These are phyloP conservation scores for Pythium sukuiense DNA, from an alignment of 352 stramenopile species.

Conservation along the genomic window DNA sequence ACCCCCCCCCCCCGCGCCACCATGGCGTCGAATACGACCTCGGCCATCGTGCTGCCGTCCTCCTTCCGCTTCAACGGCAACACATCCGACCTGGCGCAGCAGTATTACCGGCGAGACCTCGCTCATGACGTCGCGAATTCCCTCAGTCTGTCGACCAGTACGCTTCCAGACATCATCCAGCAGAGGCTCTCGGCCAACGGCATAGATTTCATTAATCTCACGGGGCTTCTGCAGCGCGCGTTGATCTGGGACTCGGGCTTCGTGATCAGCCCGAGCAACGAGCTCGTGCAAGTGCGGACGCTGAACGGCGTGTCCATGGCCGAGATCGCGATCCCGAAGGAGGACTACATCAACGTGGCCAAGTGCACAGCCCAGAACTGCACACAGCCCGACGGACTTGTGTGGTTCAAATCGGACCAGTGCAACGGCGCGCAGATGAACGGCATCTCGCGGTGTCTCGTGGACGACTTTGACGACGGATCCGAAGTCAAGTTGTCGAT, in stretches of 20 bases:
- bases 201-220: constrained; percentile 19
- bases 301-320: constrained; percentile 22
- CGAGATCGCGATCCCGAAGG: constrained; percentile 18
- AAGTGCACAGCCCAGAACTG: constrained; percentile 13
- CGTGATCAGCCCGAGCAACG: neutral
- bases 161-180: constrained; percentile 18
- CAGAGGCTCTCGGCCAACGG: constrained; percentile 8
- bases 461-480: neutral
- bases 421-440: constrained; percentile 19
- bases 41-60: constrained; percentile 6
- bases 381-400: constrained; percentile 10
- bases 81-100: constrained; percentile 31
- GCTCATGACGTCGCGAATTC: constrained; percentile 4
- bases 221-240: constrained; percentile 25
- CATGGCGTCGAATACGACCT: neutral
- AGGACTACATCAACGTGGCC: neutral
- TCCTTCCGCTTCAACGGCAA: constrained; percentile 25
- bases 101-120: constrained; percentile 27
- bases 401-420: constrained; percentile 11
- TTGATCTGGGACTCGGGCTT: constrained; percentile 31
- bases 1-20: too few species aligned
- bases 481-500: constrained; percentile 4
- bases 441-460: constrained; percentile 9
- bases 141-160: neutral
- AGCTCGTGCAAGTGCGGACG: constrained; percentile 20